These are phyloP conservation scores for Phialophora expanda DNA, from an alignment of 2,329 filamentous ascomycete species.

Conservation along the genomic window DNA sequence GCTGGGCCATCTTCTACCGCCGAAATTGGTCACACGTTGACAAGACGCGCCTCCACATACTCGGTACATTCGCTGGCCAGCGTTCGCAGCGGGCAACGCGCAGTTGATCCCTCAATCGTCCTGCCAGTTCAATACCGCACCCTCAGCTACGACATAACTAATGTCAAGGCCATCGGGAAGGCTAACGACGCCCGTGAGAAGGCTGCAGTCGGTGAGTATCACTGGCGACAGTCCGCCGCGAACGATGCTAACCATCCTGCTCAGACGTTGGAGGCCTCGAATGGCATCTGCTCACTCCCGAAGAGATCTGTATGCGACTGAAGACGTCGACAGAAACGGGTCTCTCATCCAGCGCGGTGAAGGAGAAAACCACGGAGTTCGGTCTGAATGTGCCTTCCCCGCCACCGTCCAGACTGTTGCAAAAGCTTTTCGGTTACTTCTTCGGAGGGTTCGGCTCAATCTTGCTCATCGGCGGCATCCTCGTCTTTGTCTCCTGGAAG, in stretches of 20 bases:
- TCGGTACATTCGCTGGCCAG: slow-evolving; percentile 35
- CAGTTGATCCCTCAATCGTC: slow-evolving; percentile 40
- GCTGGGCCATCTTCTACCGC: slow-evolving; percentile 13
- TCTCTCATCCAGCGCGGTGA: slow-evolving; percentile 64
- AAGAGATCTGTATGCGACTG: slow-evolving; percentile 66
- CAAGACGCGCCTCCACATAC: slow-evolving; percentile 25
- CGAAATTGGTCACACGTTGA: slow-evolving; percentile 24
- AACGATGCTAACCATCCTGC: slow-evolving; percentile 10
- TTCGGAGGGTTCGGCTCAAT: slow-evolving; percentile 79
- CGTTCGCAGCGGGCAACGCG: slow-evolving; percentile 31
- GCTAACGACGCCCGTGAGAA: slow-evolving; percentile 46
- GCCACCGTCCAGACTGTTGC: slow-evolving; percentile 65
- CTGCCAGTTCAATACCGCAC: slow-evolving; percentile 45
- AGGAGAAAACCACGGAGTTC: slow-evolving; percentile 62
- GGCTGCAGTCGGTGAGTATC: slow-evolving; percentile 21
- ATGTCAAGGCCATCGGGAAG: slow-evolving; percentile 55
- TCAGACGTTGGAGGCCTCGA: slow-evolving; percentile 67
- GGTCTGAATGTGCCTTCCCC: slow-evolving; percentile 71
- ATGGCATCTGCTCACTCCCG: slow-evolving; percentile 67
- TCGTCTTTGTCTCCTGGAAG: slow-evolving; percentile 78
- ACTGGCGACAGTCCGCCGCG: not conserved
- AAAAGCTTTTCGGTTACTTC: slow-evolving; percentile 69
- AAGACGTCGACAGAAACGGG: slow-evolving; percentile 62
- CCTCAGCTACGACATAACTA: slow-evolving; percentile 59
- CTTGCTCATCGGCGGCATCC: slow-evolving; percentile 68